Evolutionary conservation across 2,329 filamentous ascomycete genomes (phyloP), one percentile per base, ranked within the genome.

Genomic region (Emergomyces pasteurianus): DNA sequence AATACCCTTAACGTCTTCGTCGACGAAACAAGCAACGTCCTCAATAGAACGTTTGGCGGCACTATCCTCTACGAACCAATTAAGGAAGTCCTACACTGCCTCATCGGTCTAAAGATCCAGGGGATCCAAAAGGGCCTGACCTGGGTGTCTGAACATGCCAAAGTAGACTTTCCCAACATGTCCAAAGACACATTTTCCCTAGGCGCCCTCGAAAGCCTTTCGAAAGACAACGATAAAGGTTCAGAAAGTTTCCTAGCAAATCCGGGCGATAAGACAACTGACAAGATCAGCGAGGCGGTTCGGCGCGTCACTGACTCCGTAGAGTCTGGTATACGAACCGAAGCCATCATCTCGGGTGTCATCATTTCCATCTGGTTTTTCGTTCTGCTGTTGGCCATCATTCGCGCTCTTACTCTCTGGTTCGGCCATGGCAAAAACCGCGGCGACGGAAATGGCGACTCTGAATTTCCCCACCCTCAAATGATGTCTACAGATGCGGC

Each of bases 121-220:
- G 83, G 86, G 26, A 84, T 99, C 65, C 85, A 97, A 72, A 87
- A 88, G 70, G 94, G 88, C 14, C 80, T 97, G n/a, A 95, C 89
- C 0, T 99, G 92, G 92, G 88, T 96, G 12, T 84, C 89, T 68
- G 87, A 97, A 66, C 79, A 97, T 71, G 90, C 94, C 3, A 83
- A 94, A 63, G 82, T 99, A 67, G 79, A 84, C 62, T 87, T 99
- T 67, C 94, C 94, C 0, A 75, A 83, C 59, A 85, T 97, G 63
- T 80, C 84, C 31, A 87, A 89, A 67, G 82, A 96, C 71, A 89
- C 88, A 1, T 95, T 97, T 76, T 92, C 89, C 62, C 77, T 86
- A 59, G 91, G 92, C 49, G 89, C 92, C 60, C 78, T 84, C 38
- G 79, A 77, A 31, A 80, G 80, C 67, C 73, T 83, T 54, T 73